Evolutionary conservation across 2,329 filamentous ascomycete genomes (phyloP), one percentile per base, ranked within the genome.

Genomic region (Apiospora aurea): DNA sequence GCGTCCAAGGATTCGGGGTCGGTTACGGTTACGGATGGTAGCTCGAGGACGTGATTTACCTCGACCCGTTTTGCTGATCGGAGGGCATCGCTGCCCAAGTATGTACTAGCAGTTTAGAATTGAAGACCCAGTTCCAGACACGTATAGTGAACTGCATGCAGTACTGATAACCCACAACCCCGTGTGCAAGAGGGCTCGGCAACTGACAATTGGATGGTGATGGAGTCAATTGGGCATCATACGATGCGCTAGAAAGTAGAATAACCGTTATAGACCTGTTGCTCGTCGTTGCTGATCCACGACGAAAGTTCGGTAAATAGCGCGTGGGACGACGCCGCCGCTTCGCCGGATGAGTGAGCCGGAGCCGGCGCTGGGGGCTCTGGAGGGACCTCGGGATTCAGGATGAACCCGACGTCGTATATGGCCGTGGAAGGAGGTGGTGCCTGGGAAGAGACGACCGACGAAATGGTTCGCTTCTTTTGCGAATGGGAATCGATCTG

Each of bases 371-470:
- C 47, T 41, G 61, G 46, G 0, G 38, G 7, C 18, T 53, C 24
- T 18, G 34, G 29, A 21, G 66, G 68, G 24, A 69, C 29, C 34
- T 71, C 71, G 18, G 70, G 70, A 67, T 74, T 73, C 14, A 75
- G 38, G 7, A 75, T 73, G 43, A 75, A 74, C 1, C 73, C 74
- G 13, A 75, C 74, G 69, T 74, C 71, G 34, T 74, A 75, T 16
- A 72, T 64, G 10, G 71, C 70, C 4, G 70, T 71, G 10, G 21
- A 47, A 14, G 18, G 66, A 6, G 26, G 70, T 29, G 26, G 70
- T 29, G 18, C 41, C 57, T 69, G 68, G n/a, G n/a, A 34, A 14
- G 34, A 38, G 34, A 38, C 7, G 34, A 16, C 47, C 7, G 43
- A 11, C 7, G 43, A 11, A 29, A 5, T 38, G n/a, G 4, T 41